These are phyloP conservation scores for Mycena rebaudengoi DNA, from an alignment of 768 basidiomycete genomes.

Conservation along the genomic window DNA sequence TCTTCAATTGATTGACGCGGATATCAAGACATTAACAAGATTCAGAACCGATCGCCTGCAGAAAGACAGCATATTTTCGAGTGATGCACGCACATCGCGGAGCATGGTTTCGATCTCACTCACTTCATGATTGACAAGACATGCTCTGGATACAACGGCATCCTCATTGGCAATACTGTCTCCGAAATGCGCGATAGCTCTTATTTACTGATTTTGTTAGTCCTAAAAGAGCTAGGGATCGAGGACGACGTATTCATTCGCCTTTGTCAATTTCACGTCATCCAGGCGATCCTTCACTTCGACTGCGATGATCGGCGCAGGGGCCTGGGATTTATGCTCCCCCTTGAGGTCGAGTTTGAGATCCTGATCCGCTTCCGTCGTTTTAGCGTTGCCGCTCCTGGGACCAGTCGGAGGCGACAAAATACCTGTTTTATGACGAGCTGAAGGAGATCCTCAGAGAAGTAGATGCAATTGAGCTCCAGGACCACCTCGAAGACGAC, in stretches of 20 bases:
- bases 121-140: constrained; percentile 9
- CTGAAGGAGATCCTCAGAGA: not conserved
- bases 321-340: not conserved
- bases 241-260: not conserved
- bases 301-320: not conserved
- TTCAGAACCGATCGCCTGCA: not conserved
- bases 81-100: not conserved
- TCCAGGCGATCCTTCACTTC: not conserved
- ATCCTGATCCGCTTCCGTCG: not conserved
- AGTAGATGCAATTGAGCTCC: too few relatives aligned
- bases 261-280: not conserved
- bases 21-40: not conserved
- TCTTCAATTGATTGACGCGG: not conserved
- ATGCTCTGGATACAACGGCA: not conserved
- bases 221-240: not conserved
- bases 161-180: not conserved
- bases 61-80: not conserved
- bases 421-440: not conserved
- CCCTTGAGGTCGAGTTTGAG: not conserved
- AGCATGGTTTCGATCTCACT: not conserved
- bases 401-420: not conserved
- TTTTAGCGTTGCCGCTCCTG: not conserved
- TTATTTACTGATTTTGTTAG: not conserved
- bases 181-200: too few relatives aligned
- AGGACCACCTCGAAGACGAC: not conserved